Evolutionary conservation across 208 protist genomes (phyloP).

Genomic region (Plasmodiophora brassicae): DNA sequence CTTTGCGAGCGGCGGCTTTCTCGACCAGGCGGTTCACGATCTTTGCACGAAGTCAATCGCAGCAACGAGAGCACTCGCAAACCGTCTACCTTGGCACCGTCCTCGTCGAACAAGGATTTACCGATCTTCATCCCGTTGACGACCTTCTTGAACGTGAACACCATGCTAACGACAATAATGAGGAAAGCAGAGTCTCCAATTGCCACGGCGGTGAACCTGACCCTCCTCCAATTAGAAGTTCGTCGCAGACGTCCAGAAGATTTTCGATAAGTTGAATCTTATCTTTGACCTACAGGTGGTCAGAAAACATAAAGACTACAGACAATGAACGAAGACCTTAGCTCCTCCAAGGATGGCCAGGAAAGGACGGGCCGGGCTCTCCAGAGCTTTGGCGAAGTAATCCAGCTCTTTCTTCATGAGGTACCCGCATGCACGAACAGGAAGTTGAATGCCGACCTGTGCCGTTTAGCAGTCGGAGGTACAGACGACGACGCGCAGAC

Average conservation of each 20-base stretch:
- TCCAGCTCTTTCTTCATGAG: slow-evolving; percentile 97
- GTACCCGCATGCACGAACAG: slow-evolving; percentile 84
- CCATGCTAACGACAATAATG: slow-evolving; percentile 96
- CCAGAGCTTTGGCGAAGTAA: slow-evolving; percentile 85
- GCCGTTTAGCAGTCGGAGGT: neutral
- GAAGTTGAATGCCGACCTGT: slow-evolving; percentile 61
- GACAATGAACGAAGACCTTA: too few relatives aligned
- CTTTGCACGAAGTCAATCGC: too few relatives aligned
- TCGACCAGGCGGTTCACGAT: neutral
- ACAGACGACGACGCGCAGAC: slow-evolving; percentile 13
- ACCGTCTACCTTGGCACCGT: slow-evolving; percentile 48
- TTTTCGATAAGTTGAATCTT: slow-evolving; percentile 98
- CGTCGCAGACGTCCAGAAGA: slow-evolving; percentile 88
- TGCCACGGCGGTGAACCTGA: neutral
- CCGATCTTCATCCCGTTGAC: slow-evolving; percentile 55
- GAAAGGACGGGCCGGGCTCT: slow-evolving; percentile 73
- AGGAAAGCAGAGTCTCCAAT: neutral
- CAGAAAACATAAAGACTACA: too few relatives aligned
- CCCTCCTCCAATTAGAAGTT: slow-evolving; percentile 66
- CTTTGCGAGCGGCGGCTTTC: slow-evolving; percentile 36
- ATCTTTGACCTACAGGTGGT: too few relatives aligned
- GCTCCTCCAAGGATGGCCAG: slow-evolving; percentile 91
- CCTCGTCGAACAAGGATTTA: slow-evolving; percentile 61
- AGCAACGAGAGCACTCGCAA: too few relatives aligned
- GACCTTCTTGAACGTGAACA: slow-evolving; percentile 89